phyloP scores from a whole-genome alignment of 164 flowering plant species.

The Litsea cubeba region DNA sequence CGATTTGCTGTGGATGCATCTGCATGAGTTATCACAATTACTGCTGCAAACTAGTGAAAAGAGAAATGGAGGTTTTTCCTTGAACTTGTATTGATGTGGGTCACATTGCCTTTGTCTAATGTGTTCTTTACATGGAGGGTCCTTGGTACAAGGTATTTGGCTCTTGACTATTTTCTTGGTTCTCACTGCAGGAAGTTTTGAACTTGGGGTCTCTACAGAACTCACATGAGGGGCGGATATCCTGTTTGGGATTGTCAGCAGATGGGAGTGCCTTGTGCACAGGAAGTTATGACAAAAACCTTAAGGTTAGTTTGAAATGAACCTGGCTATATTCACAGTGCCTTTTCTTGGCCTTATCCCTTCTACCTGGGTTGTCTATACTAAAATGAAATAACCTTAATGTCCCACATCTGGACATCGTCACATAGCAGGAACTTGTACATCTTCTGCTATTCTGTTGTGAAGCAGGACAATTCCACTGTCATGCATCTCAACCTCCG shows the following conservation, averaged over 20 bases:
- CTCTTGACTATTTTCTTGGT: not conserved
- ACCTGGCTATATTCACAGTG: not conserved
- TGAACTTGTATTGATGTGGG: not conserved
- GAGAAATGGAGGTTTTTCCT: too few species aligned
- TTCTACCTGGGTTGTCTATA: not conserved
- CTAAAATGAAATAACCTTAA: too few species aligned
- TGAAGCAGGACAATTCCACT: not conserved
- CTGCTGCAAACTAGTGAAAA: not conserved
- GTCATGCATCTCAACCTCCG: not conserved
- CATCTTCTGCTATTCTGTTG: not conserved
- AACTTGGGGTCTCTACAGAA: slow-evolving; percentile 79
- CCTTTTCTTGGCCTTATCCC: not conserved
- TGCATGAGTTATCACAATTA: too few species aligned
- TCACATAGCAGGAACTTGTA: not conserved
- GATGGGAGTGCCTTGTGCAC: slow-evolving; percentile 99
- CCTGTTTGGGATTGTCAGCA: slow-evolving; percentile 88
- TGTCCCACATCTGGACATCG: not conserved
- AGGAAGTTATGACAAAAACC: slow-evolving; percentile 88
- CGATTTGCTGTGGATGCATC: not conserved
- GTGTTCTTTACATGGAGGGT: not conserved
- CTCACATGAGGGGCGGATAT: slow-evolving; percentile 73
- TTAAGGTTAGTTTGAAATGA: slow-evolving; percentile 52
- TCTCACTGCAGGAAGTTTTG: slow-evolving; percentile 55
- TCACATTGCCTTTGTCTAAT: not conserved
- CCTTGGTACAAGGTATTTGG: not conserved